A percentile compares a stretch with the other conserved stretches of the same genome.
These are phyloP conservation scores for Aegle marmelos DNA, from an alignment of 345 rosid species.

Conservation along the genomic window DNA sequence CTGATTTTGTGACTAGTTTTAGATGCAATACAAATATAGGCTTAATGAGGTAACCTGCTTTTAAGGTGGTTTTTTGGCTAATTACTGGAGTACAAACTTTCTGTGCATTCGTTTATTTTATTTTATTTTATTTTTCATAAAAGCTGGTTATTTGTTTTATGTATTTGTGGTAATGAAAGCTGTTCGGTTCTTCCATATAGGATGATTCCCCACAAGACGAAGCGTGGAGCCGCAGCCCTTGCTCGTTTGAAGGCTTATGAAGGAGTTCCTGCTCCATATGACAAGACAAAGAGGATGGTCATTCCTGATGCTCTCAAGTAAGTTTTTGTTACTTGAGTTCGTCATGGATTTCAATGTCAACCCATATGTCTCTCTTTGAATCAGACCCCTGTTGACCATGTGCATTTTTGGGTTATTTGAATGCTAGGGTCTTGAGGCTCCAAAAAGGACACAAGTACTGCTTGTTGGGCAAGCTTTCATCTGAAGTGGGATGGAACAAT, in stretches of 20 bases:
- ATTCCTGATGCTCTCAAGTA: constrained; percentile 92
- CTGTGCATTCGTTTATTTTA: neutral
- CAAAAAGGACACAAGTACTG: constrained; percentile 84
- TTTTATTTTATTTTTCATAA: no score
- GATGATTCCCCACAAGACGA: constrained; percentile 93
- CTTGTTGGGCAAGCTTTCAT: constrained; percentile 72
- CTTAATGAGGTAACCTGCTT: no score
- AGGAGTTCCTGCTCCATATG: constrained; percentile 78
- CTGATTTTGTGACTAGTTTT: neutral
- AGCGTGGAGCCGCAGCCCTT: constrained; percentile 86
- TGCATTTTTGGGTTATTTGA: neutral
- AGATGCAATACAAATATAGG: neutral
- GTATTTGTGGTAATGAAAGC: neutral
- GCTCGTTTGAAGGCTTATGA: constrained; percentile 75
- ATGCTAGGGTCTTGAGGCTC: constrained; percentile 83
- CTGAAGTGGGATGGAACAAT: constrained; percentile 89
- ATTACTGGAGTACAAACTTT: neutral
- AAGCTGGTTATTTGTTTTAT: neutral
- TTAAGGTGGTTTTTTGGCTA: neutral
- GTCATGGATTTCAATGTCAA: neutral
- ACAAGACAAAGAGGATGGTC: constrained; percentile 84
- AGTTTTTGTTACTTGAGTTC: neutral
- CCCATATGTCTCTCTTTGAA: neutral
- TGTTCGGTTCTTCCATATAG: constrained; percentile 27
- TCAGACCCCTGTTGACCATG: neutral